Evolutionary conservation across 306 rosid genomes (phyloP), one percentile per base, ranked within the genome.

Genomic region (Glycyrrhiza uralensis): DNA sequence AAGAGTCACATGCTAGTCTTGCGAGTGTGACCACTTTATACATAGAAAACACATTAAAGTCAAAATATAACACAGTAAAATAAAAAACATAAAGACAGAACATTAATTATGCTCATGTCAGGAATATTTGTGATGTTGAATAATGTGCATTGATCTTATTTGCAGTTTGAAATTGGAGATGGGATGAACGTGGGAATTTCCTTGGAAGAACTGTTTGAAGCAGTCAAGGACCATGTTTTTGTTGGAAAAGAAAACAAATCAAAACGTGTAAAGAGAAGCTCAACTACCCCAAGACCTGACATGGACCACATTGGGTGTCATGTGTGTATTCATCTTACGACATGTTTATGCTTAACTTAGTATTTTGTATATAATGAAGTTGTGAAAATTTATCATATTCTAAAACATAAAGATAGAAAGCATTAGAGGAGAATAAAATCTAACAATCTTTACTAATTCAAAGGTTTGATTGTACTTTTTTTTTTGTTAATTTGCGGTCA

Each of bases 81-180:
- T 42, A 11, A 32, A 49, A 11, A 32, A 8, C 17, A 23, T 56
- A 44, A 63, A 51, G 51, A 10, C 46, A 59, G 42, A 54, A 13
- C 18, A 50, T 38, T 15, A 39, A 35, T 42, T 56, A 66, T 76
- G 50, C 46, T 15, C 24, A 20, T 24, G 4, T 15, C 51, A 36
- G 38, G 51, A 41, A 47, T 28, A 32, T 55, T 26, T 41, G 51
- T 44, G 44, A 18, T 29, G 44, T 72, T 81, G 66, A 32, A 62
- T 69, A 33, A 72, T 75, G 71, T 67, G 67, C 66, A 79, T 64
- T 68, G 36, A 68, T 69, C 50, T 69, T 66, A 20, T 72, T 69
- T 83, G 87, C 96, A 92, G 98, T 72, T 66, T 67, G 69, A 41
- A 63, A 59, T 77, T 62, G 85, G 87, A 72, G 83, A 72, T 58